Percentiles rank a stretch among this genome's conserved stretches.
Conservation (phyloP, 2,329 filamentous ascomycete species). For the Aspergillus brunneoviolaceus region DNA sequence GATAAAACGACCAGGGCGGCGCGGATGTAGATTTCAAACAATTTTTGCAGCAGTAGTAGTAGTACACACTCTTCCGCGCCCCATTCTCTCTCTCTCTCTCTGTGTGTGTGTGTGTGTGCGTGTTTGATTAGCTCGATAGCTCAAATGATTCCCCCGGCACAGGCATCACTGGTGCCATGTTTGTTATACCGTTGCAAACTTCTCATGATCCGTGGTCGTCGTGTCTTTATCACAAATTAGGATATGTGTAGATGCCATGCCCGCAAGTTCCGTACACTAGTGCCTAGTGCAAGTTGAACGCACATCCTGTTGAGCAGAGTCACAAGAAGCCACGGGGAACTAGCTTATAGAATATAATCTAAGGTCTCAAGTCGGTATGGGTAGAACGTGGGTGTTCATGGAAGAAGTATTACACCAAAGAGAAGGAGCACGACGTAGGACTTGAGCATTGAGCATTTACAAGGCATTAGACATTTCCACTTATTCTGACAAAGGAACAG, state of each 20-base stretch:
- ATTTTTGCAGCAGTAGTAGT: not conserved
- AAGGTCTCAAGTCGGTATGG: too few relatives aligned
- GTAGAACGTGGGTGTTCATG: not conserved
- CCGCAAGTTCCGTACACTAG: not conserved
- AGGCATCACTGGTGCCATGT: constrained; percentile 1
- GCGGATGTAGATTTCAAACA: constrained; percentile 27
- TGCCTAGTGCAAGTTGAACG: not conserved
- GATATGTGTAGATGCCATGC: too few relatives aligned
- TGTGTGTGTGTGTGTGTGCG: too few relatives aligned
- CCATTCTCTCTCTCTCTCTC: not conserved
- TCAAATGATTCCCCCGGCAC: constrained; percentile 29
- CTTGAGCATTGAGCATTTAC: not conserved
- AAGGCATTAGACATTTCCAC: not conserved
- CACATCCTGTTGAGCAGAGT: not conserved
- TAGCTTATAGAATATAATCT: too few relatives aligned
- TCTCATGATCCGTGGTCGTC: not conserved
- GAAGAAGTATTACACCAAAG: not conserved
- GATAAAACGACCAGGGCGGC: constrained; percentile 56
- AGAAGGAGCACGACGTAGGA: not conserved
- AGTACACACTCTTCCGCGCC: not conserved
- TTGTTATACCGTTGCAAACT: not conserved
- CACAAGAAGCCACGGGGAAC: not conserved
- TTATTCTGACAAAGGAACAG: not conserved
- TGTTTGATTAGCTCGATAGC: not conserved
- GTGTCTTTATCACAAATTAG: too few relatives aligned